These are phyloP conservation scores for Myriosclerotinia duriaeana DNA, from an alignment of 2,329 filamentous ascomycete genomes.

Conservation along the genomic window DNA sequence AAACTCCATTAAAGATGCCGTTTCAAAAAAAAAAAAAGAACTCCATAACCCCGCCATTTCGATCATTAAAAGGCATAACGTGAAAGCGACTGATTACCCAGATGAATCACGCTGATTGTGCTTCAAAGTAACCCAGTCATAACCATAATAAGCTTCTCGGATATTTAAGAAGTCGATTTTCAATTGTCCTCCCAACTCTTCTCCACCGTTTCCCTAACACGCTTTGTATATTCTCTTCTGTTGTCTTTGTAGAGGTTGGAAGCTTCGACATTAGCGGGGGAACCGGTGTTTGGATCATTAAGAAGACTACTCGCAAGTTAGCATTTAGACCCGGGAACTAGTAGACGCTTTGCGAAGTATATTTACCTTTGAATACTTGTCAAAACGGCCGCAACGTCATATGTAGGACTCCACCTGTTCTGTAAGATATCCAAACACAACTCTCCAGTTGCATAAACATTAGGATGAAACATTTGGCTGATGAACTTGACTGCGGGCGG, in stretches of 20 bases:
- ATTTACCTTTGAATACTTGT: conserved; percentile 93
- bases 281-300: conserved; percentile 98
- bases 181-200: conserved; percentile 94
- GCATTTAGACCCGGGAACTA: conserved; percentile 24
- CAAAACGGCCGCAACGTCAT: conserved; percentile 94
- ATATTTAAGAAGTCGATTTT: conserved; percentile 27
- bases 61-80: conserved; percentile 14
- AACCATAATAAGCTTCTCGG: background rate
- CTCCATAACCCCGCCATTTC: conserved; percentile 18
- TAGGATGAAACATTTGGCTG: conserved; percentile 98
- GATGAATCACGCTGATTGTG: conserved; percentile 3
- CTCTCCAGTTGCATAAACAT: conserved; percentile 96
- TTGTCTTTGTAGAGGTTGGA: conserved; percentile 99
- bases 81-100: background rate
- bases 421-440: conserved; percentile 95
- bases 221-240: conserved; percentile 91
- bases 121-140: conserved; percentile 3
- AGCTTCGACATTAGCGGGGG: conserved; percentile 94
- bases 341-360: background rate
- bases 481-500: conserved; percentile 98
- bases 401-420: conserved; percentile 97
- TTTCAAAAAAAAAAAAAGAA: conserved; percentile 5
- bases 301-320: conserved; percentile 64
- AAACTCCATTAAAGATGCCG: conserved; percentile 17
- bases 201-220: conserved; percentile 94